Percentiles rank a stretch among this genome's conserved stretches.
Conservation (phyloP, 2,329 filamentous ascomycete species). For the Trichoderma sp. region DNA sequence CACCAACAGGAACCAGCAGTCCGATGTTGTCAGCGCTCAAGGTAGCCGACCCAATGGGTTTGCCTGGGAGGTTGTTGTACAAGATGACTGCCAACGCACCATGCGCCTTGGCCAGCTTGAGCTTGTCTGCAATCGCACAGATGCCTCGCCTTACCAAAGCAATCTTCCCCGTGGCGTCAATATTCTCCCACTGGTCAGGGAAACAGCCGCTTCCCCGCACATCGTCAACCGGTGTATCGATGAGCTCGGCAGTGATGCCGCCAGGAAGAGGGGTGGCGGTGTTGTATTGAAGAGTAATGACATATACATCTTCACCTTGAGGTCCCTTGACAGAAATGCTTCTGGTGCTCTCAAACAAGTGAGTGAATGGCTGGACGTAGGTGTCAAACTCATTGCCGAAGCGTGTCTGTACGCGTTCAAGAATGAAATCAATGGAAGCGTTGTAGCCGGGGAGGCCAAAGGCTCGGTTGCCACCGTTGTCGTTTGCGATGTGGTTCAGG, state of each 20-base stretch:
- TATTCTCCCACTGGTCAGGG: conserved; percentile 43
- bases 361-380: conserved; percentile 48
- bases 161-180: conserved; percentile 46
- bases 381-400: conserved; percentile 47
- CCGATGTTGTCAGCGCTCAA: conserved; percentile 45
- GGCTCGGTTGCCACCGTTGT: conserved; percentile 61
- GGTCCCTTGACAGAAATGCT: conserved; percentile 48
- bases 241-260: conserved; percentile 37
- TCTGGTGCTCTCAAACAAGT: conserved; percentile 46
- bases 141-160: conserved; percentile 47
- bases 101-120: conserved; percentile 43
- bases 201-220: conserved; percentile 41
- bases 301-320: conserved; percentile 46
- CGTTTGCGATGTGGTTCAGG: conserved; percentile 54
- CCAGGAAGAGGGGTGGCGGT: conserved; percentile 43
- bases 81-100: conserved; percentile 52
- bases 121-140: conserved; percentile 46
- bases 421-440: conserved; percentile 59
- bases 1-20: conserved; percentile 36
- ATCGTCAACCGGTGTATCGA: conserved; percentile 41
- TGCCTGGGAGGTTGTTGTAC: conserved; percentile 59
- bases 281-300: conserved; percentile 49
- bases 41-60: conserved; percentile 46
- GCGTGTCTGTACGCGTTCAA: conserved; percentile 45
- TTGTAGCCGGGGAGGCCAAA: conserved; percentile 61